Evolutionary conservation across 2,329 filamentous ascomycete species (phyloP), one percentile per base, ranked within the genome.

Genomic region (Colletotrichum lupini): DNA sequence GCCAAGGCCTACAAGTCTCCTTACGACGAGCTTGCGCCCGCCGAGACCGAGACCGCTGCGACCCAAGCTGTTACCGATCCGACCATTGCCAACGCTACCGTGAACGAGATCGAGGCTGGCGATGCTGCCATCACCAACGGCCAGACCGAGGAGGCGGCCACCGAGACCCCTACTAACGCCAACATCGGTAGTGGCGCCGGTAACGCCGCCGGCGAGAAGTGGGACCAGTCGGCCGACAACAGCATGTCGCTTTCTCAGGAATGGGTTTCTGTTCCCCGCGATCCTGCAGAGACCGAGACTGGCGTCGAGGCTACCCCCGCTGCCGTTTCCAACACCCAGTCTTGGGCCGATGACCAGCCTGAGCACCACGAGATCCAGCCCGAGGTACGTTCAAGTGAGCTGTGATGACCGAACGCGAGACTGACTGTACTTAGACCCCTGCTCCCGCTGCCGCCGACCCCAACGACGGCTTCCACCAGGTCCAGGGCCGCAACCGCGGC

Each of bases 291-390:
- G 86, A 92, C 93, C 5, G 94, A 97, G 74, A 90, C 88, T 49
- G 91, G 90, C 49, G 81, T 90, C 55, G 84, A 87, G 59, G 90
- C 90, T 30, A 91, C 89, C n/a, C 89, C 91, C 59, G 91, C 90
- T 7, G 84, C 85, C 9, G 82, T 85, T 52, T 80, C 84, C 67
- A 87, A 88, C 78, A 86, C 87, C 35, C 91, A 93, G 79, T 95
- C 92, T 78, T 97, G 94, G 94, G 94, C 94, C 30, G 95, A 97
- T 78, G 94, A 97, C 74, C 90, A 93, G 77, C 90, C 92, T 22
- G 90, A 97, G 74, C 90, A 93, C 76, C 90, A 92, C 22, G 90
- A 91, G 73, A 82, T 81, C 68, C 81, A 81, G 49, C 76, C 81
- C 35, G 84, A 86, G 79, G 86, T 89, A 80, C 77, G 84, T 62